These are phyloP conservation scores for Parietaria judaica DNA, from an alignment of 306 rosid species.

Conservation along the genomic window DNA sequence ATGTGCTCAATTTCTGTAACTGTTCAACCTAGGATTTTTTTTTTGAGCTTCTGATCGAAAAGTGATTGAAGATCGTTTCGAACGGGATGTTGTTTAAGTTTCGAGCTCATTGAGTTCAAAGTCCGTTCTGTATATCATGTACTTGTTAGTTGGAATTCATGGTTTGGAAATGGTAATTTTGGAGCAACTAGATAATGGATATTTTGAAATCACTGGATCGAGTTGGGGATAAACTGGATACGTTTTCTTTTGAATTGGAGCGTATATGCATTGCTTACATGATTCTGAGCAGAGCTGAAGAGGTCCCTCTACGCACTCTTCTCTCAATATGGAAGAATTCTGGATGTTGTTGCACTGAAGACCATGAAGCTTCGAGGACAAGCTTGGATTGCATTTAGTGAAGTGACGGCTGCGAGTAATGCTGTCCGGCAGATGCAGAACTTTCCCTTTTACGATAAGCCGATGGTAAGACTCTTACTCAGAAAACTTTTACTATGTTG, in stretches of 20 bases:
- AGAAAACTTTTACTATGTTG: conserved; percentile 12
- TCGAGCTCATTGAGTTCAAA: background rate
- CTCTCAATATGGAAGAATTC: conserved; percentile 92
- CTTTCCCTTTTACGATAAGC: conserved; percentile 95
- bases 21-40: background rate
- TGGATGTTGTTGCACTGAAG: conserved; percentile 92
- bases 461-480: conserved; percentile 59
- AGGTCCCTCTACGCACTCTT: conserved; percentile 85
- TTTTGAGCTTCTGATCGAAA: background rate
- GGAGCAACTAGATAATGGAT: too few relatives aligned
- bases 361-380: conserved; percentile 90
- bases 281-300: conserved; percentile 61
- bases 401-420: conserved; percentile 94
- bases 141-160: background rate
- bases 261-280: background rate
- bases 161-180: conserved; percentile 1
- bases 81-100: background rate
- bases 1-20: background rate
- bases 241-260: background rate
- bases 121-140: too few relatives aligned
- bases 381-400: conserved; percentile 95
- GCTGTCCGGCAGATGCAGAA: conserved; percentile 99
- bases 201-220: background rate
- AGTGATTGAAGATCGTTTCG: too few relatives aligned
- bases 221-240: too few relatives aligned